A percentile compares a stretch with the other conserved stretches of the same genome.
phyloP scores from a whole-genome alignment of 495 filamentous ascomycete genomes.

The Penicillium diatomitis region DNA sequence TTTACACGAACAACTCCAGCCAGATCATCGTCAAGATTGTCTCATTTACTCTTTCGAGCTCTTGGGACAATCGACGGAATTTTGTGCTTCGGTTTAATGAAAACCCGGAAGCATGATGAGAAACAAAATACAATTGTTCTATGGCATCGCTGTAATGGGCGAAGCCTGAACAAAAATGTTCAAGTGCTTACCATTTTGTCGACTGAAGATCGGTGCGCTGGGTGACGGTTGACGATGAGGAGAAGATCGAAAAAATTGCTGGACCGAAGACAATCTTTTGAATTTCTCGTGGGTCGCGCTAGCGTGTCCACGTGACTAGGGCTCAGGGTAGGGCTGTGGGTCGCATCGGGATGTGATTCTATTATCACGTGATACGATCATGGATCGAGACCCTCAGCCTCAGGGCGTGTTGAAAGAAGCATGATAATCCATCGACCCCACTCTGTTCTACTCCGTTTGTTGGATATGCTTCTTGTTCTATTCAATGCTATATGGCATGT shows the following conservation, averaged over 20 bases:
- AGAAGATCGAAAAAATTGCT: conserved; percentile 15
- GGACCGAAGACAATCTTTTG: conserved; percentile 14
- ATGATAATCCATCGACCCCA: neutral
- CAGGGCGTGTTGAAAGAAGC: neutral
- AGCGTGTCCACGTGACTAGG: conserved; percentile 23
- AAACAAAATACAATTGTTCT: conserved; percentile 25
- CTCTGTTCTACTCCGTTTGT: neutral
- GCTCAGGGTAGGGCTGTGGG: conserved; percentile 9
- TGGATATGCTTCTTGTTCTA: neutral
- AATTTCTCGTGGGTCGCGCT: conserved; percentile 32
- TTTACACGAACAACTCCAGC: conserved; percentile 70
- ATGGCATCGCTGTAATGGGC: conserved; percentile 29
- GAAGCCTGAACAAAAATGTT: conserved; percentile 25
- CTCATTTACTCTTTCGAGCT: conserved; percentile 28
- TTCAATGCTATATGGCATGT: no score
- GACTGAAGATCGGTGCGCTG: conserved; percentile 37
- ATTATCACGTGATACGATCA: neutral
- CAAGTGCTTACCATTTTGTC: conserved; percentile 45
- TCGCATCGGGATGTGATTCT: neutral
- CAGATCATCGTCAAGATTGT: conserved; percentile 59
- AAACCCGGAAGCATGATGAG: conserved; percentile 25
- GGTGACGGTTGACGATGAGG: conserved; percentile 34
- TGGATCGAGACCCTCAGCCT: no score
- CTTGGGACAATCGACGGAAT: conserved; percentile 30
- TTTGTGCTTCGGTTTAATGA: conserved; percentile 24